Base-by-base conservation (phyloP, 495 filamentous ascomycete genomes). In the Lophiotrema nucula region DNA sequence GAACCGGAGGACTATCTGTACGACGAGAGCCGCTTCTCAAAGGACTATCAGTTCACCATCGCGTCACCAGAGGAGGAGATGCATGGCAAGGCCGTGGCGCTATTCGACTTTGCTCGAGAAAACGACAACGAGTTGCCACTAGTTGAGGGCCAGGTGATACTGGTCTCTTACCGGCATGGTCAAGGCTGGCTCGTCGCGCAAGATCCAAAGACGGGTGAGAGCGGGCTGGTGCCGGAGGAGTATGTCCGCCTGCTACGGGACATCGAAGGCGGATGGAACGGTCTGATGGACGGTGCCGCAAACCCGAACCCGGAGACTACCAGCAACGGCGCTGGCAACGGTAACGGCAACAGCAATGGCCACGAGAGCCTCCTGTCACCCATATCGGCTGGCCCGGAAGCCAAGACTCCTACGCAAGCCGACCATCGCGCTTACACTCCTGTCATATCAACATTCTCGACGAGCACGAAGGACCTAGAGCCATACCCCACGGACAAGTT, bases 111-210 rank as follows among this genome's bases (percentile, higher is more conserved):
- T 70, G 83, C 84, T 48, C 83, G 90, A 23, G 93, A 97, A 70
- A 96, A 97, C 67, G 90, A 96, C 67, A 98, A 96, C 63, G 93
- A 98, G 73, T 81, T 98, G 13, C 91, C 90, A 15, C 76, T 98
- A 18, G 84, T 87, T 0, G 93, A 98, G 72, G 95, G 95, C 27
- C 93, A 98, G 67, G 87, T 97, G 50, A 95, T 98, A 41, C 91
- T 91, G 80, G 92, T 98, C 37, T 92, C 89, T 10, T 98, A 96
- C 69, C 79, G 93, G 26, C 91, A 97, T 70, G 92, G 92, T 18
- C 89, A 96, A 73, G 93, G 93, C 38, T 98, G 93, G 93, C 78
- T 98, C 35, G 93, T 98, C 22, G 93, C 95, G 2, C 87, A 95
- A 73, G 95, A 98, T 65, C 93, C 93, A n/a, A 88, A 85, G 69